Conservation (phyloP, 2,329 filamentous ascomycete genomes). For the Parasarocladium wereldwijsianum region DNA sequence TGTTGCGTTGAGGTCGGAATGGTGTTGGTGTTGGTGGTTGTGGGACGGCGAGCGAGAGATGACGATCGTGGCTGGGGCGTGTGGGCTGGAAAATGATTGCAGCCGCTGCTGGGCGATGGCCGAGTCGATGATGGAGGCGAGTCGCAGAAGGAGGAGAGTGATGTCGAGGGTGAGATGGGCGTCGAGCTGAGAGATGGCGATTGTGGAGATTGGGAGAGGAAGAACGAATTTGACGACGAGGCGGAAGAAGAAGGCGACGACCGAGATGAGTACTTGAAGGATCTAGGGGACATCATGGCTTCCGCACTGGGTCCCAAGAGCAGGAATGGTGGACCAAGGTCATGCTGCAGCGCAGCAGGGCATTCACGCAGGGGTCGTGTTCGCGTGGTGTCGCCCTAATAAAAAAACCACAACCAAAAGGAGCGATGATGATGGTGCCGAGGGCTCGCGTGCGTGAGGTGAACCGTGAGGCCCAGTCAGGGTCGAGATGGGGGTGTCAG, state of each 20-base stretch:
- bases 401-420: no score
- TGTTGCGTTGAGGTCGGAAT: constrained; percentile 3
- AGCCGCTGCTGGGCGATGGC: not conserved
- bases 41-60: not conserved
- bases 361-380: no score
- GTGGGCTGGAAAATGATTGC: not conserved
- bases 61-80: not conserved
- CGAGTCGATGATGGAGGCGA: not conserved
- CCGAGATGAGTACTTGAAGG: constrained; percentile 8
- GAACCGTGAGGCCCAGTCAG: no score
- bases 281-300: constrained; percentile 11
- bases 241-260: constrained; percentile 5
- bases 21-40: not conserved
- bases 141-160: not conserved
- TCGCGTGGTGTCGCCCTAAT: no score
- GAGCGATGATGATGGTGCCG: no score
- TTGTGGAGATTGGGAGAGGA: not conserved
- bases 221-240: constrained; percentile 5
- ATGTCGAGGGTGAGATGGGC: not conserved
- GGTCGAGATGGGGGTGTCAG: no score
- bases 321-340: no score
- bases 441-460: no score
- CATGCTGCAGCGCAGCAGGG: no score
- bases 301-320: no score
- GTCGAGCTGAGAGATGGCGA: not conserved